A percentile compares a stretch with the other conserved stretches of the same genome.
Conservation (phyloP, 2,329 filamentous ascomycete species). For the Cercospora sesami region DNA sequence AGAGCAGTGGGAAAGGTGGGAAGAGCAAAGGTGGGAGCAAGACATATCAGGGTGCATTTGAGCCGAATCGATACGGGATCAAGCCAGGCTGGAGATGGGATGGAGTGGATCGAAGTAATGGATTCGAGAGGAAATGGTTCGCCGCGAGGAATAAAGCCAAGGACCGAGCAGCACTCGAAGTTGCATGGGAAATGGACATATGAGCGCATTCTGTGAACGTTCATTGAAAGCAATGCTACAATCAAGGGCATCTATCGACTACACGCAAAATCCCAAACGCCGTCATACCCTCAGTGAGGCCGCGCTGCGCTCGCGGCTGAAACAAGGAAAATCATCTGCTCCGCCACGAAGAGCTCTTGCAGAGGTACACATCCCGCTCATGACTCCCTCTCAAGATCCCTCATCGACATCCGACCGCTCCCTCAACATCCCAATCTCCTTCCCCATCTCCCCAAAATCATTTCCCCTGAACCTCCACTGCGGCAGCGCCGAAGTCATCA, state of each 20-base stretch:
- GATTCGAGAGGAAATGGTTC: slow-evolving; percentile 92
- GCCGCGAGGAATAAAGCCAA: slow-evolving; percentile 77
- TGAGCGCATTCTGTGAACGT: neutral
- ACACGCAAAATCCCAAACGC: neutral
- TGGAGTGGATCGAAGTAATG: slow-evolving; percentile 89
- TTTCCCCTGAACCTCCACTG: neutral
- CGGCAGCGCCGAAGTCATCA: neutral
- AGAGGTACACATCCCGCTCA: neutral
- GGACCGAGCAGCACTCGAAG: slow-evolving; percentile 77
- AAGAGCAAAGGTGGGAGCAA: slow-evolving; percentile 51
- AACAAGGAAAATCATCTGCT: neutral
- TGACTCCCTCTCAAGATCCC: neutral
- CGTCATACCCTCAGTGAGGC: neutral
- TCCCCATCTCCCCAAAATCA: neutral
- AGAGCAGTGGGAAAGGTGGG: slow-evolving; percentile 57
- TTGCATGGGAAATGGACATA: slow-evolving; percentile 90
- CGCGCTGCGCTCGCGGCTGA: neutral
- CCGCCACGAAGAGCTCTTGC: neutral
- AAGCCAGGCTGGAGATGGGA: slow-evolving; percentile 93
- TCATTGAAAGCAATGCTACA: neutral
- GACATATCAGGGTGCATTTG: slow-evolving; percentile 73
- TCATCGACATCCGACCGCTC: neutral
- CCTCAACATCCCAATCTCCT: neutral
- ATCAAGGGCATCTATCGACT: neutral
- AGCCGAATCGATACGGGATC: slow-evolving; percentile 93